Conservation (phyloP, 208 protist species). For the Leishmania tropica region DNA sequence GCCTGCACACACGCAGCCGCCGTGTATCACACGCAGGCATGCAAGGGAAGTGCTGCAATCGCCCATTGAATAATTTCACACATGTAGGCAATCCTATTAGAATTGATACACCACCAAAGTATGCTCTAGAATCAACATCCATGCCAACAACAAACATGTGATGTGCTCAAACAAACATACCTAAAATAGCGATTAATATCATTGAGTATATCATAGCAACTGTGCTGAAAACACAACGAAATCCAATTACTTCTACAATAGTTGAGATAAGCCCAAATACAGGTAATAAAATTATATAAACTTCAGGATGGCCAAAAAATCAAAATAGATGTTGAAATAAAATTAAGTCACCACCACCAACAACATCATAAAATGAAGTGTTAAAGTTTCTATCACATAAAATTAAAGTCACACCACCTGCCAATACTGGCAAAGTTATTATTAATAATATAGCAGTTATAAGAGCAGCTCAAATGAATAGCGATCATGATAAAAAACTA, state of each 20-base stretch:
- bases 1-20: no score
- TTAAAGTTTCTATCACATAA: conserved; percentile 83
- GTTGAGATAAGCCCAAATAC: conserved; percentile 67
- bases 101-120: conserved; percentile 76
- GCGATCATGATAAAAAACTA: conserved; percentile 68
- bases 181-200: conserved; percentile 62
- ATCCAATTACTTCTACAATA: conserved; percentile 68
- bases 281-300: conserved; percentile 84
- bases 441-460: conserved; percentile 67
- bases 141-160: conserved; percentile 81
- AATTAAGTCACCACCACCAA: conserved; percentile 75
- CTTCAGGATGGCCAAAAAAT: conserved; percentile 81
- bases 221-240: conserved; percentile 69
- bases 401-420: conserved; percentile 76
- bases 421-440: conserved; percentile 80
- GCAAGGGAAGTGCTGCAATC: no score
- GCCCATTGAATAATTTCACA: no score
- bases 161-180: conserved; percentile 77
- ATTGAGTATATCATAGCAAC: conserved; percentile 81
- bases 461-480: conserved; percentile 56
- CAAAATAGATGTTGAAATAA: conserved; percentile 81
- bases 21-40: no score
- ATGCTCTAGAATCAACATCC: conserved; percentile 66
- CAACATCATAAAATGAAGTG: conserved; percentile 70
- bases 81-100: conserved; percentile 59